phyloP scores from a whole-genome alignment of 202 grass and related monocot species.

The Thinopyrum obtusiflorum region DNA sequence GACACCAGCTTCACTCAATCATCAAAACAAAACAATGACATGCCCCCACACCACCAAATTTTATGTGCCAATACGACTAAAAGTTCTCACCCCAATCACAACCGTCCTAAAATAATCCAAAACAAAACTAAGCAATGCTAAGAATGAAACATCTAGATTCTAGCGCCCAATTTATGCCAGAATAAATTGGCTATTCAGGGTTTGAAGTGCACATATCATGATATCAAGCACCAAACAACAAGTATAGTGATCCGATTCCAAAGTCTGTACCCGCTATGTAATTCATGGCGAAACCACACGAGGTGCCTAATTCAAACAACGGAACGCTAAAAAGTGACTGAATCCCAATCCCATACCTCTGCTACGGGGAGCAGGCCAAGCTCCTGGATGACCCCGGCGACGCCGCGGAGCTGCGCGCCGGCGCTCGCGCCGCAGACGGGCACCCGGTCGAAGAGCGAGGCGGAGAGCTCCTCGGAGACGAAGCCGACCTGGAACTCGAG shows the following conservation, averaged over 20 bases:
- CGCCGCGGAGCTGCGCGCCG: slow-evolving; percentile 43
- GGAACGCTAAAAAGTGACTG: not conserved
- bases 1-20: not conserved
- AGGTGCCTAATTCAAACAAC: not conserved
- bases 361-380: slow-evolving; percentile 51
- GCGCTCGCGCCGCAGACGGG: slow-evolving; percentile 46
- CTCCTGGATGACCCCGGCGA: slow-evolving; percentile 52
- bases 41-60: not conserved
- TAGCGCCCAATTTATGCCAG: not conserved
- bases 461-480: slow-evolving; percentile 56
- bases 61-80: not conserved
- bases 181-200: not conserved
- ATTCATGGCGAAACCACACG: not conserved
- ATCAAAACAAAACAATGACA: slow-evolving; percentile 1
- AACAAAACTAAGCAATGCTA: not conserved
- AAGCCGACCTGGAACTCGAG: slow-evolving; percentile 66
- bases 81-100: not conserved
- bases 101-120: not conserved
- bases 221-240: not conserved
- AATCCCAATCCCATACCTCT: slow-evolving; percentile 18
- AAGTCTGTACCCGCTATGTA: not conserved
- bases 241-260: not conserved
- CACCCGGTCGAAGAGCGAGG: slow-evolving; percentile 50
- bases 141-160: not conserved
- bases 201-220: not conserved